Conservation (phyloP, 371 early-diverging fungal species). For the Entomophthora muscae region DNA sequence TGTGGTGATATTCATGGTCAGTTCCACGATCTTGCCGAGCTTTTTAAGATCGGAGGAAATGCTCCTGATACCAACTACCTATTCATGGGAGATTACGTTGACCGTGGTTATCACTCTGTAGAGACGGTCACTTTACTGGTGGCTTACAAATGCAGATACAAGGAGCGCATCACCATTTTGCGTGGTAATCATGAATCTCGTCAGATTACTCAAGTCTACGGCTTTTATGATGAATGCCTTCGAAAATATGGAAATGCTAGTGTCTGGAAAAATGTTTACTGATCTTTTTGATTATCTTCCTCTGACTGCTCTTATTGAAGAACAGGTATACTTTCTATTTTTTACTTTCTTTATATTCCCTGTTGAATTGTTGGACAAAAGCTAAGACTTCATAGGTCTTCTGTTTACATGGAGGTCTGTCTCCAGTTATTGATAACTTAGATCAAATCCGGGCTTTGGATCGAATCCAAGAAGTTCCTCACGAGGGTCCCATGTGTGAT, state of each 20-base stretch:
- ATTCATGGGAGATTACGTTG: conserved; percentile 99
- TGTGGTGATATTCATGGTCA: conserved; percentile 99
- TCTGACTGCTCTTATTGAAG: conserved; percentile 88
- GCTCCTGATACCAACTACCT: conserved; percentile 94
- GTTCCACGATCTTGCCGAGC: conserved; percentile 94
- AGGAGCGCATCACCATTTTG: conserved; percentile 89
- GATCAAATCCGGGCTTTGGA: conserved; percentile 96
- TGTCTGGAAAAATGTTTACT: conserved; percentile 98
- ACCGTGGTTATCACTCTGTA: conserved; percentile 96
- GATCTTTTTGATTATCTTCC: conserved; percentile 98
- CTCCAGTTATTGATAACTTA: conserved; percentile 91
- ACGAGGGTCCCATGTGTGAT: conserved; percentile 97
- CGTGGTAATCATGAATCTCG: conserved; percentile 99
- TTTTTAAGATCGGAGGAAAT: conserved; percentile 96
- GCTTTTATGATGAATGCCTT: conserved; percentile 99
- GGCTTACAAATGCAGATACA: conserved; percentile 82
- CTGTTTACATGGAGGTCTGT: conserved; percentile 99
- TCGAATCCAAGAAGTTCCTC: conserved; percentile 96
- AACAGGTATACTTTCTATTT: conserved; percentile 29
- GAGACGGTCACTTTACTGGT: conserved; percentile 93
- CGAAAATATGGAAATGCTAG: conserved; percentile 96
- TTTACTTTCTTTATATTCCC: too few species aligned
- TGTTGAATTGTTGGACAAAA: too few species aligned
- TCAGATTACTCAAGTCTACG: conserved; percentile 99
- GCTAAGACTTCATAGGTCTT: conserved; percentile 34